A percentile compares a stretch with the other conserved stretches of the same genome.
phyloP scores from a whole-genome alignment of 371 early-diverging fungal species.

The Mucor racemosus region DNA sequence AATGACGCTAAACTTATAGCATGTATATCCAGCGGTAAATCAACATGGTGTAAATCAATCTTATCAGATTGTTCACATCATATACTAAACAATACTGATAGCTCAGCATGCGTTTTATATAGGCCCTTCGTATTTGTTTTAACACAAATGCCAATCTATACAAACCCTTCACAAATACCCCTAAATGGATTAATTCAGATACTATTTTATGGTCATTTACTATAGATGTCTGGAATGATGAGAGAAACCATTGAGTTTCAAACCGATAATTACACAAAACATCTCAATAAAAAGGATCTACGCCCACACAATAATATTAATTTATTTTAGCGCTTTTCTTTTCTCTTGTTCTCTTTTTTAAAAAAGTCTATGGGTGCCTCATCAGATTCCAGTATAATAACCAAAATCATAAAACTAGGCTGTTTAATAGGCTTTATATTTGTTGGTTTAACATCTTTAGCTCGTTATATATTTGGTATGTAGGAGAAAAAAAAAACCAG shows the following conservation, averaged over 20 bases:
- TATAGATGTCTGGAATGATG: background rate
- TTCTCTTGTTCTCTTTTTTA: background rate
- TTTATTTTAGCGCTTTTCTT: background rate
- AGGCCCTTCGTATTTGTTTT: too few relatives aligned
- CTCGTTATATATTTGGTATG: constrained; percentile 4
- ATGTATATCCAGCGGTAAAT: background rate
- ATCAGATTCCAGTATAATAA: background rate
- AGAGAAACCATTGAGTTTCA: background rate
- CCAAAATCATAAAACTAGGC: background rate
- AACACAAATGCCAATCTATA: too few relatives aligned
- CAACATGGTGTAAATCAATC: background rate
- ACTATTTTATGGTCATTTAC: background rate
- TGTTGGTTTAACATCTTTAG: background rate
- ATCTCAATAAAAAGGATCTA: constrained; percentile 1
- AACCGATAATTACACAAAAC: background rate
- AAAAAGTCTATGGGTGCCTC: constrained; percentile 4
- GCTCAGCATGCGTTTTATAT: too few relatives aligned
- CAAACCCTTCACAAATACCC: too few relatives aligned
- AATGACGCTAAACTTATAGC: background rate
- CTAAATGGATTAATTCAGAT: background rate
- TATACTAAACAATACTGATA: too few relatives aligned
- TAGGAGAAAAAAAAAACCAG: background rate
- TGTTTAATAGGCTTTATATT: background rate
- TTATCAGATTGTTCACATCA: background rate
- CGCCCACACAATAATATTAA: background rate